phyloP scores from a whole-genome alignment of 2,329 filamentous ascomycete species.

The Monosporascus sp. region DNA sequence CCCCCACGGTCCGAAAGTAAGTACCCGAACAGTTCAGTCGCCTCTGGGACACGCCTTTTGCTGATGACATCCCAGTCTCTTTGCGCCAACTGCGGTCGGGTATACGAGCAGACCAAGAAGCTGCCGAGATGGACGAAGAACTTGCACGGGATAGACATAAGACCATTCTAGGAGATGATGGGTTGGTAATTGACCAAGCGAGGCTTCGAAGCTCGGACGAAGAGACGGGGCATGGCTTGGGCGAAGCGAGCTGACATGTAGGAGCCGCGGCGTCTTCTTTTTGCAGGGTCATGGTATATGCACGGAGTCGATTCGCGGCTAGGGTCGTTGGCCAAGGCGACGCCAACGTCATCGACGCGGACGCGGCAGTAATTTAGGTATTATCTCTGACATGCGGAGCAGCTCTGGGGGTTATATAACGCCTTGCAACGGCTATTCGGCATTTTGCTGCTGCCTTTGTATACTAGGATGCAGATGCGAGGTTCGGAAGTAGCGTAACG shows the following conservation, averaged over 20 bases:
- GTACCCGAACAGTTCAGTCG: constrained; percentile 23
- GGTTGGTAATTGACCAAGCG: not conserved
- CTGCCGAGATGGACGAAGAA: constrained; percentile 73
- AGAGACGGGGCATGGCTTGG: too few species aligned
- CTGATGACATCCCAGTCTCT: constrained; percentile 54
- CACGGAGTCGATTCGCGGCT: constrained; percentile 7
- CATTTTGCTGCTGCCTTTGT: constrained; percentile 5
- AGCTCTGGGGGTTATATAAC: not conserved
- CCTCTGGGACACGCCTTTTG: not conserved
- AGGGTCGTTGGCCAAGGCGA: constrained; percentile 13
- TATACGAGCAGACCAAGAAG: constrained; percentile 82
- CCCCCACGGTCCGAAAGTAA: constrained; percentile 74
- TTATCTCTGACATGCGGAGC: not conserved
- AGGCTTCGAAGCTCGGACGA: too few species aligned
- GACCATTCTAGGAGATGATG: constrained; percentile 14
- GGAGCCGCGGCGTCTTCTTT: constrained; percentile 8
- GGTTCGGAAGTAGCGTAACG: not conserved
- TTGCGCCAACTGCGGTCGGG: constrained; percentile 87
- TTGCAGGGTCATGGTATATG: constrained; percentile 8
- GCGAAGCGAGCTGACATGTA: not conserved
- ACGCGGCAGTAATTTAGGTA: constrained; percentile 5
- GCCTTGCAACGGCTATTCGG: not conserved
- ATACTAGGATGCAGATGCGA: constrained; percentile 12
- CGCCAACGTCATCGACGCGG: constrained; percentile 5
- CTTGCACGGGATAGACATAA: constrained; percentile 47